A percentile compares a stretch with the other conserved stretches of the same genome.
phyloP scores from a whole-genome alignment of 768 basidiomycete species.

The Suillus subluteus region DNA sequence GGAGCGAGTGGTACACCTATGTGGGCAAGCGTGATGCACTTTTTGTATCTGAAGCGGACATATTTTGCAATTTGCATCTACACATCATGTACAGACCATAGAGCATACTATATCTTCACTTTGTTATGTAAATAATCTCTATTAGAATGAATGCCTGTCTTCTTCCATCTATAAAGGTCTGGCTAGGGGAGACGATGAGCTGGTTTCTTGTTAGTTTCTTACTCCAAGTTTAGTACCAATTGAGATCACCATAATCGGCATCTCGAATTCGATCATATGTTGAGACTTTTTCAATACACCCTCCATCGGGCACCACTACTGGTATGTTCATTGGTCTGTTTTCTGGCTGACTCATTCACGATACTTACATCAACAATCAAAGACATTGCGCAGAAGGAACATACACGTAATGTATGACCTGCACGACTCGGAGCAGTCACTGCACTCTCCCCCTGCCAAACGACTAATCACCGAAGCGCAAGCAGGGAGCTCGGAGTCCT shows the following conservation, averaged over 20 bases:
- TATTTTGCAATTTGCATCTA: background rate
- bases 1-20: constrained; percentile 44
- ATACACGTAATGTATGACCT: constrained; percentile 11
- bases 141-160: background rate
- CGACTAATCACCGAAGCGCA: constrained; percentile 10
- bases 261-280: constrained; percentile 16
- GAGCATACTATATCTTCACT: background rate
- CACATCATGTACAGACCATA: background rate
- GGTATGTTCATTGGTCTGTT: constrained; percentile 7
- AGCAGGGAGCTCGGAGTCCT: constrained; percentile 5
- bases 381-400: background rate
- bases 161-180: background rate
- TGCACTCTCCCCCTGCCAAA: constrained; percentile 16
- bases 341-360: background rate
- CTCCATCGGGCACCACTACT: constrained; percentile 4
- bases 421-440: constrained; percentile 4
- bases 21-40: constrained; percentile 13
- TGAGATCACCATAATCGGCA: background rate
- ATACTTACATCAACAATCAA: background rate
- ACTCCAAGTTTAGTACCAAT: background rate
- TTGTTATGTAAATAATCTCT: background rate
- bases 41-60: background rate
- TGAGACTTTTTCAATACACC: constrained; percentile 6
- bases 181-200: background rate
- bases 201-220: background rate